Evolutionary conservation across 2,329 filamentous ascomycete species (phyloP), one percentile per base, ranked within the genome.

Genomic region (Aspergillus brunneoviolaceus): DNA sequence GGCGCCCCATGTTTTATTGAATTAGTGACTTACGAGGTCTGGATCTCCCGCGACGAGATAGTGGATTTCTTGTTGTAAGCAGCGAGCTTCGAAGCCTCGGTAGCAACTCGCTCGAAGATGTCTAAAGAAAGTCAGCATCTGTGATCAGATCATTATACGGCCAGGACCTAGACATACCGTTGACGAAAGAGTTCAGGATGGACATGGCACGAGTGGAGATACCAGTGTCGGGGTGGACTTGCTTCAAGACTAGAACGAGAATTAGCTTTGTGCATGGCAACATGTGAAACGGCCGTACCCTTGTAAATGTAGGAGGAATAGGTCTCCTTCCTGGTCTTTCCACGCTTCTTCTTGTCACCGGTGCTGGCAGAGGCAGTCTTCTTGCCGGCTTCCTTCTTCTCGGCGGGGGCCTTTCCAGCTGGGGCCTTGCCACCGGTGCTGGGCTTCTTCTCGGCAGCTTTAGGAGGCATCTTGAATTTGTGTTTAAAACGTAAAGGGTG

Each of bases 11-110:
- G 23, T 14, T 42, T 31, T 12, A 45, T 29, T 33, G 2, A 11
- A 7, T 21, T 23, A 29, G 5, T 2, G 21, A 82, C 85, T 69
- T 80, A 88, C 81, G 95, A 97, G 72, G 95, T 99, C 87, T 99
- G 95, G 78, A 99, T 99, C 84, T 99, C 95, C 76, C 95, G 90
- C 70, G 95, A 98, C 57, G 94, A 98, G 83, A 99, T 99, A 79
- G 95, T 99, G 55, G 94, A 98, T 87, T 99, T 99, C 90, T 98
- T 99, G 90, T 99, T 99, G 87, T 99, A 99, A 67, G 95, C 95
- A 71, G 95, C 95, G 64, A 99, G 89, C 89, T 99, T 99, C 79
- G 92, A 96, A 55, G 95, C 95, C 83, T 99, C 95, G 61, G 95
- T 97, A 68, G 95, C 95, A 72, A 99, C 94, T 73, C 95, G 93